Percentiles rank a stretch among this genome's conserved stretches.
phyloP scores from a whole-genome alignment of 139 green algal genomes.

The Ettlia oleoabundans region DNA sequence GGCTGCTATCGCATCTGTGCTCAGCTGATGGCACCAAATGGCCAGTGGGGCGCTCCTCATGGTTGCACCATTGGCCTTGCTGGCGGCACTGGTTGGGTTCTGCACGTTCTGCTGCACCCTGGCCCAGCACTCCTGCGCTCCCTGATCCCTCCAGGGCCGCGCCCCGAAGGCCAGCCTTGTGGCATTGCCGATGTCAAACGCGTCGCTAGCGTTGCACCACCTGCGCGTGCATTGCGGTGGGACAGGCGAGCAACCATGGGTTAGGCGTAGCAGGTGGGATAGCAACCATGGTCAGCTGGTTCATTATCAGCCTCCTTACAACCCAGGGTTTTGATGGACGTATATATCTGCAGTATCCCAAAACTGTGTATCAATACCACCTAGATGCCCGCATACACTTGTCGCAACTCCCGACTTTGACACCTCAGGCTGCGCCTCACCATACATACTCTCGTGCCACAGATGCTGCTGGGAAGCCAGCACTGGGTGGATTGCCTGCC shows the following conservation, averaged over 20 bases:
- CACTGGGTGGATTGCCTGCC: background rate
- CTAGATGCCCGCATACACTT: too few relatives aligned
- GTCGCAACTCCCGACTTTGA: too few relatives aligned
- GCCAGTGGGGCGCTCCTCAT: constrained; percentile 54
- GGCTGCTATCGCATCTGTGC: constrained; percentile 12
- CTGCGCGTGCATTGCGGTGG: background rate
- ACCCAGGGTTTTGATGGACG: too few relatives aligned
- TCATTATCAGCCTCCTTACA: too few relatives aligned
- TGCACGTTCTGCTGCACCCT: background rate
- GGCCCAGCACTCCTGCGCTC: background rate
- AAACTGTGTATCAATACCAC: too few relatives aligned
- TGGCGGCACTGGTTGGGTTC: constrained; percentile 16
- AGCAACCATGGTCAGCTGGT: too few relatives aligned
- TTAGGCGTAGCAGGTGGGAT: too few relatives aligned
- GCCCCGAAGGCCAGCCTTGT: background rate
- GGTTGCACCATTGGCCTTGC: constrained; percentile 43
- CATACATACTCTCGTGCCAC: constrained; percentile 40
- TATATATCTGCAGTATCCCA: too few relatives aligned
- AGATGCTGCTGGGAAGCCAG: constrained; percentile 18
- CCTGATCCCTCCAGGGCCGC: background rate
- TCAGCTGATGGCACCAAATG: constrained; percentile 49
- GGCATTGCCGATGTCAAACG: constrained; percentile 4
- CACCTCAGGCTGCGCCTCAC: background rate
- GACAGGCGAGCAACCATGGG: too few relatives aligned
- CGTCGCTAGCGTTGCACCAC: constrained; percentile 5